phyloP scores from a whole-genome alignment of 805 yeast species.

The Saturnispora hagleri region DNA sequence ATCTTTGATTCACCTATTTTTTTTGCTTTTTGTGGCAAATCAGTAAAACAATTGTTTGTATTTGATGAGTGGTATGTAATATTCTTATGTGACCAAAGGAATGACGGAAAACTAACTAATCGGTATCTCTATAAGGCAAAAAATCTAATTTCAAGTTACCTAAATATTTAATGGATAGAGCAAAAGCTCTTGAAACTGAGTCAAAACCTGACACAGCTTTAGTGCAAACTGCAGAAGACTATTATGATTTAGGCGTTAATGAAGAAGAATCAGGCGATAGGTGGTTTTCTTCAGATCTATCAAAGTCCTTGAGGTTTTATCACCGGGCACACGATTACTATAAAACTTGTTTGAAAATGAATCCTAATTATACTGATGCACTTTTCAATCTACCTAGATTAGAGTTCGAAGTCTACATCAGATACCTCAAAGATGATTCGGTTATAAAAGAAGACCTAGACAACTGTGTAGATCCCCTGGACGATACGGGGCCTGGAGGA shows the following conservation, averaged over 20 bases:
- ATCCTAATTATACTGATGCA: slow-evolving; percentile 32
- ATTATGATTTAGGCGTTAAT: slow-evolving; percentile 44
- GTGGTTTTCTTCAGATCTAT: slow-evolving; percentile 57
- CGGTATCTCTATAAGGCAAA: neutral
- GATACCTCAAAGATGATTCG: slow-evolving; percentile 40
- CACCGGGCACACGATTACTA: slow-evolving; percentile 46
- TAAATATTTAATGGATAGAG: slow-evolving; percentile 10
- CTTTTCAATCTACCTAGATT: slow-evolving; percentile 53
- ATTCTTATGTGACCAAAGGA: neutral
- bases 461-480: slow-evolving; percentile 26
- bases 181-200: slow-evolving; percentile 1
- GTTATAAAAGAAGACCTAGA: slow-evolving; percentile 28
- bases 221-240: slow-evolving; percentile 42
- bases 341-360: slow-evolving; percentile 26
- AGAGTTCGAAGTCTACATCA: slow-evolving; percentile 47
- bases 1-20: neutral
- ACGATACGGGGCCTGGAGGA: slow-evolving; percentile 15
- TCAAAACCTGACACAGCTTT: slow-evolving; percentile 3
- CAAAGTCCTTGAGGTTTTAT: slow-evolving; percentile 58
- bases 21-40: neutral
- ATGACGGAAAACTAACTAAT: neutral
- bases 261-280: slow-evolving; percentile 73
- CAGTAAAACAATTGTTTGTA: neutral
- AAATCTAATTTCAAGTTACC: slow-evolving; percentile 13
- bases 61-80: neutral